A percentile compares a stretch with the other conserved stretches of the same genome.
Conservation (phyloP, 306 rosid genomes). For the Dalbergia cochinchinensis region DNA sequence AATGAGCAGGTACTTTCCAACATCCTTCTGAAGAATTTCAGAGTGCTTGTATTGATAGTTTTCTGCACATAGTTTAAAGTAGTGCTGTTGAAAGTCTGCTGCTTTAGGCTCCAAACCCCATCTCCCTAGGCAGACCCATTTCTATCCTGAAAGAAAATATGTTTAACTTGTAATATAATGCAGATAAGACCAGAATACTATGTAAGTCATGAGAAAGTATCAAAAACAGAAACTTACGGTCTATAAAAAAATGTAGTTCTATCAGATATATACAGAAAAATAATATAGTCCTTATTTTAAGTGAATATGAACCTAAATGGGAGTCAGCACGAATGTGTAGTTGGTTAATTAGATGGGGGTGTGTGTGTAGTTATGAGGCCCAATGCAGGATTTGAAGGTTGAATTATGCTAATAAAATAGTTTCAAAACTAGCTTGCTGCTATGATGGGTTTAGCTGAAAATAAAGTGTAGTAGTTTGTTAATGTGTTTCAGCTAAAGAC, state of each 20-base stretch:
- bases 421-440: conserved; percentile 7
- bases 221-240: not conserved
- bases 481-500: not conserved
- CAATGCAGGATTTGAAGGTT: conserved; percentile 2
- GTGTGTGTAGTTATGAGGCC: not conserved
- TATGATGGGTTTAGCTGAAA: conserved; percentile 2
- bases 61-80: not conserved
- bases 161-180: not conserved
- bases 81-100: conserved; percentile 9
- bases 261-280: not conserved
- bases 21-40: conserved; percentile 16
- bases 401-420: conserved; percentile 12
- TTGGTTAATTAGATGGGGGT: not conserved
- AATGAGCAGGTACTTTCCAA: conserved; percentile 76
- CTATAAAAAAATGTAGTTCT: not conserved
- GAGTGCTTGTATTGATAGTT: not conserved
- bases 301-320: conserved; percentile 6
- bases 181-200: not conserved
- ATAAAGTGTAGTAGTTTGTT: not conserved
- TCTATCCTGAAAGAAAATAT: not conserved
- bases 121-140: not conserved
- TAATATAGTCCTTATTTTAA: conserved; percentile 10
- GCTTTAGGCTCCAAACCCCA: not conserved
- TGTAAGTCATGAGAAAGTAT: not conserved
- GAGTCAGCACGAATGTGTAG: conserved; percentile 10